These are phyloP conservation scores for Ogataea methylovora DNA, from an alignment of 805 yeast genomes.

Conservation along the genomic window DNA sequence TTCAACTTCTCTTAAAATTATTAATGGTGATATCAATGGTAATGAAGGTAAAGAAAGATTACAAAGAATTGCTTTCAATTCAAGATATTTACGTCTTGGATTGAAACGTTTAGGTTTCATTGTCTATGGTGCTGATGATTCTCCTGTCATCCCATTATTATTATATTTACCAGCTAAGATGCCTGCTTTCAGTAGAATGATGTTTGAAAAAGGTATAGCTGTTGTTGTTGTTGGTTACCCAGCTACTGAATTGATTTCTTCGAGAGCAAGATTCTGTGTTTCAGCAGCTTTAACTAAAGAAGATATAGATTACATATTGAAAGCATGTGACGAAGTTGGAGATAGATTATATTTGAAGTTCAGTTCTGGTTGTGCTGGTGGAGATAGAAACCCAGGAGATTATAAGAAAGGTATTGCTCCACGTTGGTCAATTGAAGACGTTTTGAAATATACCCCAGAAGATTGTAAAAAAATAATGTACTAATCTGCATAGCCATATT, in stretches of 20 bases:
- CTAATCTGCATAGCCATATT: conserved; percentile 6
- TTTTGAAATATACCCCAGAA: conserved; percentile 60
- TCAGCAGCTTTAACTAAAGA: conserved; percentile 88
- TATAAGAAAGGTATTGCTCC: conserved; percentile 47
- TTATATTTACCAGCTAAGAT: conserved; percentile 87
- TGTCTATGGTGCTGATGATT: conserved; percentile 91
- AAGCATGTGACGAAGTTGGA: conserved; percentile 70
- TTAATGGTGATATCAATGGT: conserved; percentile 76
- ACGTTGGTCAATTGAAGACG: conserved; percentile 76
- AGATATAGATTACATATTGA: conserved; percentile 77
- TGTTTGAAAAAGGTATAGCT: conserved; percentile 76
- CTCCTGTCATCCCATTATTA: conserved; percentile 90
- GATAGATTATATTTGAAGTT: conserved; percentile 68
- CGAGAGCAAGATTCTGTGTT: conserved; percentile 90
- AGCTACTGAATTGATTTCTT: conserved; percentile 86
- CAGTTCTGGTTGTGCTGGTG: conserved; percentile 71
- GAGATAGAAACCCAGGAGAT: conserved; percentile 45
- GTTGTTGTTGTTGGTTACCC: conserved; percentile 97
- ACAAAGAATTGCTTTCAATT: conserved; percentile 90
- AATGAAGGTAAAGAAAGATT: conserved; percentile 92
- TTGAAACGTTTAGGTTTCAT: conserved; percentile 89
- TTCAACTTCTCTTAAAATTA: conserved; percentile 67
- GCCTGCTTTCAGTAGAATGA: conserved; percentile 84
- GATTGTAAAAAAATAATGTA: conserved; percentile 36
- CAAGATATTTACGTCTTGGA: conserved; percentile 87